phyloP scores from a whole-genome alignment of 331 rosid genomes.

The Saraca asoca region DNA sequence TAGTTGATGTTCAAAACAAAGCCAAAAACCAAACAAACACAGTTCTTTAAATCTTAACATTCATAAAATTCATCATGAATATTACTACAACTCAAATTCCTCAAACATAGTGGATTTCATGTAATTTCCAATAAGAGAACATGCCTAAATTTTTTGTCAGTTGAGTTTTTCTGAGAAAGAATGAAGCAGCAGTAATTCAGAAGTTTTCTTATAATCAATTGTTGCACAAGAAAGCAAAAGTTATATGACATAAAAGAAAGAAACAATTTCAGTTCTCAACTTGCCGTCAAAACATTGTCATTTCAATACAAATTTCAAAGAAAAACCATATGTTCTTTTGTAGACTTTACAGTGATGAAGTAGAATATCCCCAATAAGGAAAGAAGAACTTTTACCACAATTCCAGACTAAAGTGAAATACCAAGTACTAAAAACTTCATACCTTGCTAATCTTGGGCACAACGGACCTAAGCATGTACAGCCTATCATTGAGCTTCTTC shows the following conservation, averaged over 20 bases:
- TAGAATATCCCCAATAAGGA: not conserved
- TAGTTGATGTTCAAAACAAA: not conserved
- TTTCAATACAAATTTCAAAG: not conserved
- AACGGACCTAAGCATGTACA: slow-evolving; percentile 86
- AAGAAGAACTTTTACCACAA: not conserved
- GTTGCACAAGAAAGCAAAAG: not conserved
- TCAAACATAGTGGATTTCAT: slow-evolving; percentile 20
- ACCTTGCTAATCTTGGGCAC: slow-evolving; percentile 92
- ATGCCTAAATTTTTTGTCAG: not conserved
- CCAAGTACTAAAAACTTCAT: slow-evolving; percentile 1
- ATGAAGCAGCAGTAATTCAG: not conserved
- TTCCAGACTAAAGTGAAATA: not conserved
- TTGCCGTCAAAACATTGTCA: not conserved
- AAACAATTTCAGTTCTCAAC: slow-evolving; percentile 1
- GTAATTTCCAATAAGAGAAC: slow-evolving; percentile 18
- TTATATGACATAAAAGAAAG: no score
- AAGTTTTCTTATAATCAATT: not conserved
- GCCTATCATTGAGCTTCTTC: slow-evolving; percentile 83
- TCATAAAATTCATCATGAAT: slow-evolving; percentile 6
- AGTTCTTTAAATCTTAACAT: not conserved
- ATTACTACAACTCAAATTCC: slow-evolving; percentile 8
- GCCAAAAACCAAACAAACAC: not conserved
- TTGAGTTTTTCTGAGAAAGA: not conserved
- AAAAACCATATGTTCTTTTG: not conserved
- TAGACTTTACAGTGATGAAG: not conserved